A percentile compares a stretch with the other conserved stretches of the same genome.
These are phyloP conservation scores for Marchantia polymorpha DNA, from an alignment of 225 moss, liverwort and hornwort species.

Conservation along the genomic window DNA sequence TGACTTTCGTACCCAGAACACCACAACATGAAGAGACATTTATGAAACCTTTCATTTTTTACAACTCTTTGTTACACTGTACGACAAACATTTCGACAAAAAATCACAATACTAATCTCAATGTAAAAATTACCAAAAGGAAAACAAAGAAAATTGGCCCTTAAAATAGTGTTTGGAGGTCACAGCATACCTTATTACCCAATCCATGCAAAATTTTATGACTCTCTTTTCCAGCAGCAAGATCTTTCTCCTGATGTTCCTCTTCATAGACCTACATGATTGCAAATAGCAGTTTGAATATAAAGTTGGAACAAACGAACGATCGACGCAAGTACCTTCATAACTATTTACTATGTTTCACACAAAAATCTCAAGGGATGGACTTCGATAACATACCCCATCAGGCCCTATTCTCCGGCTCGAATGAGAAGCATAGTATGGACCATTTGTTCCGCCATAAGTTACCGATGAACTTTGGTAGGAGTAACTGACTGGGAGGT, in stretches of 20 bases:
- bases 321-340: no score
- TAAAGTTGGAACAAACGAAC: no score
- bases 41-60: background rate
- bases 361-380: background rate
- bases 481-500: slow-evolving; percentile 19
- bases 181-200: slow-evolving; percentile 20
- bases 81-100: background rate
- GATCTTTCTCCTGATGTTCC: slow-evolving; percentile 37
- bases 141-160: background rate
- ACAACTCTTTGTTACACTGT: background rate
- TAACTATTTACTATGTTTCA: background rate
- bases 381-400: slow-evolving; percentile 29
- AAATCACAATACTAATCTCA: background rate
- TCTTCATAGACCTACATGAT: slow-evolving; percentile 37
- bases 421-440: slow-evolving; percentile 37
- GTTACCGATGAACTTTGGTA: slow-evolving; percentile 48
- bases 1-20: background rate
- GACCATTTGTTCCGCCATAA: slow-evolving; percentile 47
- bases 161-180: background rate
- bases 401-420: slow-evolving; percentile 37
- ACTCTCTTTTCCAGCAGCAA: slow-evolving; percentile 23
- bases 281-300: no score
- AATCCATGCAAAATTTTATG: slow-evolving; percentile 37
- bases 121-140: no score
- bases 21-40: background rate